Evolutionary conservation across 768 basidiomycete genomes (phyloP).

Genomic region (Termitomyces heimii): DNA sequence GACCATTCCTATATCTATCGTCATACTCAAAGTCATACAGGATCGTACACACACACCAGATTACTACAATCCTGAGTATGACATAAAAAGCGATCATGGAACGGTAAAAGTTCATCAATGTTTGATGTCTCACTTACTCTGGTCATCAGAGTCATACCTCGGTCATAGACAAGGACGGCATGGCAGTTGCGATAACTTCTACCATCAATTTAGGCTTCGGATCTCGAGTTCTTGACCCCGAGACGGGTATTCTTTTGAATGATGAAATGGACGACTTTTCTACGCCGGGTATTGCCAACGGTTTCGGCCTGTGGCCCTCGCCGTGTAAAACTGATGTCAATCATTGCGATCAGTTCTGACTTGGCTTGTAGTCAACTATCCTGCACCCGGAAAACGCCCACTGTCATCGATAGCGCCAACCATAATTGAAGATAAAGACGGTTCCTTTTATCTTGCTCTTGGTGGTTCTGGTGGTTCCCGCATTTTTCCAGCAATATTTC

Average conservation of each 20-base stretch:
- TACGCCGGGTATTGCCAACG: constrained; percentile 76
- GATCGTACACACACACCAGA: constrained; percentile 72
- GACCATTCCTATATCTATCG: background rate
- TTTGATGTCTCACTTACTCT: background rate
- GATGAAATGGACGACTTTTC: constrained; percentile 98
- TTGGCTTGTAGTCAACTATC: constrained; percentile 68
- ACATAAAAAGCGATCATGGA: constrained; percentile 77
- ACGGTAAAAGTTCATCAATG: constrained; percentile 49
- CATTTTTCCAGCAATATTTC: constrained; percentile 77
- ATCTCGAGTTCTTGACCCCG: constrained; percentile 78
- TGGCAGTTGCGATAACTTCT: constrained; percentile 82
- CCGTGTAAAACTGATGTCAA: constrained; percentile 43
- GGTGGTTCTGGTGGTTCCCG: constrained; percentile 88
- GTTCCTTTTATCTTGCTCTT: constrained; percentile 63
- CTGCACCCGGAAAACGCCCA: constrained; percentile 82
- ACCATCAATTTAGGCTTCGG: constrained; percentile 92
- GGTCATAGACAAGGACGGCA: constrained; percentile 76
- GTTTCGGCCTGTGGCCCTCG: constrained; percentile 76
- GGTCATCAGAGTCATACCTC: constrained; percentile 76
- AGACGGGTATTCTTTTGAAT: constrained; percentile 86
- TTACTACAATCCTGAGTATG: constrained; percentile 84
- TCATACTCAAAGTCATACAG: constrained; percentile 29
- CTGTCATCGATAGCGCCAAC: constrained; percentile 80
- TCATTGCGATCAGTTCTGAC: background rate
- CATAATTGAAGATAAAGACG: constrained; percentile 73